phyloP scores from a whole-genome alignment of 1,284 basidiomycete species.

The Farysia itapuensis region DNA sequence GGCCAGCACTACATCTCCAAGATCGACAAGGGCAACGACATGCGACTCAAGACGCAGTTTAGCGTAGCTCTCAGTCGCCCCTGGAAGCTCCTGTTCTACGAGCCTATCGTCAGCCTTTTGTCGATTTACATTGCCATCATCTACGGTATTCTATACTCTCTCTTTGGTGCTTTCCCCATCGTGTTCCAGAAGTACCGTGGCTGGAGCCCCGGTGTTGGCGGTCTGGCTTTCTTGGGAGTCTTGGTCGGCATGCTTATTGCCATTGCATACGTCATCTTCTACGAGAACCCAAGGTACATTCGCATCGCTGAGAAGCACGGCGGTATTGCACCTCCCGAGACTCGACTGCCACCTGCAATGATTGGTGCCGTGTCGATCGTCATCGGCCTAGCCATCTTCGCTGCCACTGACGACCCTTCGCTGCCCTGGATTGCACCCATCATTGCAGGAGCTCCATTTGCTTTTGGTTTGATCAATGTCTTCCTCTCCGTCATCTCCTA shows the following conservation, averaged over 20 bases:
- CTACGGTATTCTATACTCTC: slow-evolving; percentile 62
- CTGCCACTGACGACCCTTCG: slow-evolving; percentile 43
- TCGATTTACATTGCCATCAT: slow-evolving; percentile 78
- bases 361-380: slow-evolving; percentile 59
- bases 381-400: slow-evolving; percentile 61
- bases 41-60: slow-evolving; percentile 41
- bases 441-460: slow-evolving; percentile 33
- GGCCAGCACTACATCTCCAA: slow-evolving; percentile 49
- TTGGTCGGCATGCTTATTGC: slow-evolving; percentile 56
- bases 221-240: slow-evolving; percentile 58
- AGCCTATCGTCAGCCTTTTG: slow-evolving; percentile 76
- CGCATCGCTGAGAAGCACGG: slow-evolving; percentile 24
- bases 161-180: slow-evolving; percentile 58
- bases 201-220: slow-evolving; percentile 50
- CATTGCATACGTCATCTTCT: slow-evolving; percentile 42
- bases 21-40: slow-evolving; percentile 48
- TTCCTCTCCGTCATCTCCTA: slow-evolving; percentile 63
- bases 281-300: slow-evolving; percentile 48
- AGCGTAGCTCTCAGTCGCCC: slow-evolving; percentile 46
- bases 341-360: slow-evolving; percentile 44
- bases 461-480: slow-evolving; percentile 65
- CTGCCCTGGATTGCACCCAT: slow-evolving; percentile 58
- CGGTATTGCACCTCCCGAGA: slow-evolving; percentile 53
- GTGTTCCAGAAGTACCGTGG: slow-evolving; percentile 53
- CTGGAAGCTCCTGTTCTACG: slow-evolving; percentile 65